Base-by-base conservation (phyloP, 768 basidiomycete genomes). In the Phaeolepiota aurea region DNA sequence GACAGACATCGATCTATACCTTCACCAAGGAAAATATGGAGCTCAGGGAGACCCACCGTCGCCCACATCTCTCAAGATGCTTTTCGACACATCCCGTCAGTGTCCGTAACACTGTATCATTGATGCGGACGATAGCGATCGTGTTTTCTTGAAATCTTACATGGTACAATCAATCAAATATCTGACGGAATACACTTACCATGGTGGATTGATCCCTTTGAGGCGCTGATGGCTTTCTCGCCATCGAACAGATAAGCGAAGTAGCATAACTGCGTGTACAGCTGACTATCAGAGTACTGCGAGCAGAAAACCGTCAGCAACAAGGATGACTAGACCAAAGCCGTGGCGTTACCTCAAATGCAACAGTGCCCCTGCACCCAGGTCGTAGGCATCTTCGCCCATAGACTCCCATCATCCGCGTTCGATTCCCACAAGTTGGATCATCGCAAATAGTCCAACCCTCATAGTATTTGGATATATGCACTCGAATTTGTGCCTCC, bases 391-490 rank as follows among this genome's bases (percentile, higher is more conserved):
- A 99, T 37, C 82, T 68, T 21, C 80, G 74, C 4, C 90, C 92
- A 57, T 91, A 93, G 0, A 97, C 89, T 23, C 86, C 71, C 88
- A 97, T 94, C 73, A 82, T 87, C 14, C 96, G 71, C n/a, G 94
- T 92, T 25, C 87, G 74, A 44, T 79, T 71, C 5, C 76, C 76
- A 54, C 96, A 99, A 0, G 82, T 83, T 15, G 76, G 66, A 46
- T 97, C 96, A 50, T 91, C 75, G 61, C 96, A 99, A 3, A 84
- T 64, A 1, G 76, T 82, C 87, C 87, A 93, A 1, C 81, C 80
- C 52, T 96, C 79, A 54, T 99, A 98, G 59, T 93, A 97, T 50
- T 69, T 74, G 5, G 68, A 63, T 37, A 99, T 83, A 46, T 76
- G 77, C 2, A 72, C 61, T 0, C 93, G 79, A 38, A 97, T 85